Percentiles rank a stretch among this genome's conserved stretches.
These are phyloP conservation scores for Cladophialophora carrionii DNA, from an alignment of 2,329 filamentous ascomycete genomes.

Conservation along the genomic window DNA sequence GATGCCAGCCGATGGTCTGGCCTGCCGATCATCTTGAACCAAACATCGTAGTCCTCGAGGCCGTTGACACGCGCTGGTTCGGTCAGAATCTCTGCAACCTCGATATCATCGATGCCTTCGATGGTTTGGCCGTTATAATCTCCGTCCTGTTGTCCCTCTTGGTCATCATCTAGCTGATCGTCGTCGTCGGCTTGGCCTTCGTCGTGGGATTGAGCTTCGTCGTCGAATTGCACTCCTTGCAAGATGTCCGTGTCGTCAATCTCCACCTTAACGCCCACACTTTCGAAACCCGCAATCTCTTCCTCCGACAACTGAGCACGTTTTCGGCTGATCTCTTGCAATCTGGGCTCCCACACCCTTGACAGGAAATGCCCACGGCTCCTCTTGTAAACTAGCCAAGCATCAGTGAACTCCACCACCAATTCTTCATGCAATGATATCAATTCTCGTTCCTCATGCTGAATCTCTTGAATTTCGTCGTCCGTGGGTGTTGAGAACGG, in stretches of 20 bases:
- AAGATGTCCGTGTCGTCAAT: background rate
- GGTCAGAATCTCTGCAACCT: constrained; percentile 14
- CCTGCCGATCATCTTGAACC: constrained; percentile 15
- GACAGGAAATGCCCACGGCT: background rate
- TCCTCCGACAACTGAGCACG: background rate
- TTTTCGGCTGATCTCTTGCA: background rate
- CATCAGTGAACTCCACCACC: constrained; percentile 6
- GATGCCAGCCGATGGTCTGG: constrained; percentile 4
- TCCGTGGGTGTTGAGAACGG: constrained; percentile 2
- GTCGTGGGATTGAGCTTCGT: too few species aligned
- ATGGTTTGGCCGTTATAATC: background rate
- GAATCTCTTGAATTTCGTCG: constrained; percentile 12
- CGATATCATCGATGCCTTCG: constrained; percentile 7
- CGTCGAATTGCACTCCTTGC: background rate
- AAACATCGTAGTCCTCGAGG: constrained; percentile 15
- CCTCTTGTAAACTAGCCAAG: background rate
- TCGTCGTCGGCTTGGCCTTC: background rate
- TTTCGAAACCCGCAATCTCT: background rate
- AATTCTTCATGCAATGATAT: constrained; percentile 9
- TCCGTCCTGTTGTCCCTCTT: background rate
- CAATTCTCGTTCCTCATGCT: constrained; percentile 5
- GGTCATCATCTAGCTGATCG: background rate
- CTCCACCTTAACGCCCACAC: background rate
- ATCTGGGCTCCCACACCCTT: constrained; percentile 8
- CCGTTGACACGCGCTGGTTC: constrained; percentile 6